Base-by-base conservation (phyloP, 2,329 filamentous ascomycete species). In the Anthostomella pinea region DNA sequence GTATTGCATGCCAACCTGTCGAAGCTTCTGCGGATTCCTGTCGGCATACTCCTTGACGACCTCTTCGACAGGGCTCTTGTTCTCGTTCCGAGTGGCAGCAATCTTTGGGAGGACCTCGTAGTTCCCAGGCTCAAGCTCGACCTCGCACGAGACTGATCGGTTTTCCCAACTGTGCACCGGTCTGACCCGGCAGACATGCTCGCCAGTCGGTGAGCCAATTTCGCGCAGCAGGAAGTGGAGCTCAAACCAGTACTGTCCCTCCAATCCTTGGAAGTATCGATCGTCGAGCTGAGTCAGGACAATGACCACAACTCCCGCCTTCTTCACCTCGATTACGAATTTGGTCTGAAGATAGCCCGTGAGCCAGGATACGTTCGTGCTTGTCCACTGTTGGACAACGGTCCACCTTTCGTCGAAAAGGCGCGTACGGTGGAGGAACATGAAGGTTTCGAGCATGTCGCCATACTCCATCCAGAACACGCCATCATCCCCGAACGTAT, bases 381-480 rank as follows among this genome's bases (percentile, higher is more conserved):
- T n/a, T n/a, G n/a, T n/a, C n/a, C n/a, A n/a, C n/a, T n/a, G n/a
- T n/a, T n/a, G n/a, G n/a, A n/a, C n/a, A n/a, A n/a, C n/a, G n/a
- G n/a, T n/a, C n/a, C n/a, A n/a, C n/a, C n/a, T n/a, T n/a, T n/a
- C n/a, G n/a, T n/a, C n/a, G 57, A 83, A 83, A 13, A 83, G 70
- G 1, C 79, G 68, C 0, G 79, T 83, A 10, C 78, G 69, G 51
- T 83, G 77, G 35, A 83, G 74, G 46, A 73, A 70, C 31, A 73
- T 72, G 51, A 77, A 83, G 50, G 81, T 82, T 45, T 73, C 70
- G 9, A 83, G 68, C 34, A 83, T 65, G 48, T 83, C 79, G 33
- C 75, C 67, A 50, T 79, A 81, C 2, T 74, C 69, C 40, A 81
- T 81, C 77, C 77, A 81, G 51, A 81, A 81, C 9, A 78, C 74